A percentile compares a stretch with the other conserved stretches of the same genome.
Evolutionary conservation across 768 basidiomycete genomes (phyloP).

Genomic region (Kwoniella mangroviensis): DNA sequence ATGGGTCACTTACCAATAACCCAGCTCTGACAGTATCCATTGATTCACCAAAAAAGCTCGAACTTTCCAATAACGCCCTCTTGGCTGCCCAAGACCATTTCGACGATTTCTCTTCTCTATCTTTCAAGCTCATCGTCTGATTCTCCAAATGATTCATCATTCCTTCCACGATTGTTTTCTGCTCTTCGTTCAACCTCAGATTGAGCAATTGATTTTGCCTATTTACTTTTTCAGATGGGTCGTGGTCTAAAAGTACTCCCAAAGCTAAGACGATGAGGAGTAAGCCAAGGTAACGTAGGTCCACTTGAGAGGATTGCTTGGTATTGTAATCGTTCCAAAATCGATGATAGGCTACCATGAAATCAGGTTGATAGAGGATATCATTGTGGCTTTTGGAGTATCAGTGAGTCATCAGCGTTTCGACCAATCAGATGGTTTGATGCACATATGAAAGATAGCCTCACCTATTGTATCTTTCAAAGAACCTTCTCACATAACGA

Average conservation of each 20-base stretch:
- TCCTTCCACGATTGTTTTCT: background rate
- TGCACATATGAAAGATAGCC: background rate
- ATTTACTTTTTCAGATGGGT: slow-evolving; percentile 3
- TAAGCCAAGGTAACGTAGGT: slow-evolving; percentile 33
- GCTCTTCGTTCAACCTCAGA: slow-evolving; percentile 3
- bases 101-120: slow-evolving; percentile 26
- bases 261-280: slow-evolving; percentile 39
- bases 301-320: slow-evolving; percentile 25
- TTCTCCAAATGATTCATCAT: slow-evolving; percentile 10
- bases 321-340: slow-evolving; percentile 35
- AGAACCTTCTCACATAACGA: slow-evolving; percentile 26
- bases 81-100: slow-evolving; percentile 40
- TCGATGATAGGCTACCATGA: slow-evolving; percentile 29
- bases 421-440: too few relatives aligned
- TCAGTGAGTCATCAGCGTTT: background rate
- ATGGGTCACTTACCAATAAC: slow-evolving; percentile 24
- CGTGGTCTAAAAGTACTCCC: slow-evolving; percentile 36
- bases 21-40: slow-evolving; percentile 40
- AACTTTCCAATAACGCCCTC: slow-evolving; percentile 27
- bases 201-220: background rate
- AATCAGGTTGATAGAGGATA: slow-evolving; percentile 38
- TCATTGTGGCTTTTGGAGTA: slow-evolving; percentile 31
- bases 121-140: slow-evolving; percentile 18
- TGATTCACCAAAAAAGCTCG: slow-evolving; percentile 37
- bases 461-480: slow-evolving; percentile 35